Percentiles rank a stretch among this genome's conserved stretches.
These are phyloP conservation scores for Alternaria triticimaculans DNA, from an alignment of 2,329 filamentous ascomycete species.

Conservation along the genomic window DNA sequence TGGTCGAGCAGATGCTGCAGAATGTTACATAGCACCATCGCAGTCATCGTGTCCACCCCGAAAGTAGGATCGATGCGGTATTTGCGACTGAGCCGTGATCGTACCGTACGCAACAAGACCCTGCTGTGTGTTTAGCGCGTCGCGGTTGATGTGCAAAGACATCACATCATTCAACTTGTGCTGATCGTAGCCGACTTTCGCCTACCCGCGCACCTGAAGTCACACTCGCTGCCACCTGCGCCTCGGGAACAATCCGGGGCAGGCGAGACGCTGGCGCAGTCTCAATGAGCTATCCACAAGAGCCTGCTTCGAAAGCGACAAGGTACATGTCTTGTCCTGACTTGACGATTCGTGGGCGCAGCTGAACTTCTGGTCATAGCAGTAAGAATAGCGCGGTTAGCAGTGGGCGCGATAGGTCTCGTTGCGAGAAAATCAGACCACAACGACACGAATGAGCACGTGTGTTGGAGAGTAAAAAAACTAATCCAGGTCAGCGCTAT, in stretches of 20 bases:
- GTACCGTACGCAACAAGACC: slow-evolving; percentile 1
- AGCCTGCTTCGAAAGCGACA: background rate
- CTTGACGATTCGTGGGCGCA: background rate
- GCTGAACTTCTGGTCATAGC: slow-evolving; percentile 17
- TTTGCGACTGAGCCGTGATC: background rate
- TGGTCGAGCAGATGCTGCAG: slow-evolving; percentile 5
- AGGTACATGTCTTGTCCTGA: background rate
- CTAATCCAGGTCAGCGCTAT: slow-evolving; percentile 2
- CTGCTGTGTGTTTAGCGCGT: slow-evolving; percentile 7
- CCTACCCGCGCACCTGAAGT: background rate
- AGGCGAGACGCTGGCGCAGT: slow-evolving; percentile 8
- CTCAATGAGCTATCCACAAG: background rate
- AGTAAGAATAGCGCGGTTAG: slow-evolving; percentile 2
- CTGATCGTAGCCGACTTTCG: slow-evolving; percentile 7
- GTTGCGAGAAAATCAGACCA: background rate
- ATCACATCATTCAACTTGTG: slow-evolving; percentile 3
- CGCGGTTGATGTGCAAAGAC: background rate
- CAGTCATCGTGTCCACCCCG: background rate
- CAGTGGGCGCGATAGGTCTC: background rate
- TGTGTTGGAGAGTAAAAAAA: background rate
- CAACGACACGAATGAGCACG: background rate
- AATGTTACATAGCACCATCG: slow-evolving; percentile 3
- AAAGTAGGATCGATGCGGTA: background rate
- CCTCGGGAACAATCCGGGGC: slow-evolving; percentile 14
- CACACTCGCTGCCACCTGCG: slow-evolving; percentile 4